Evolutionary conservation across 495 filamentous ascomycete species (phyloP).

Genomic region (Trichoderma virens): DNA sequence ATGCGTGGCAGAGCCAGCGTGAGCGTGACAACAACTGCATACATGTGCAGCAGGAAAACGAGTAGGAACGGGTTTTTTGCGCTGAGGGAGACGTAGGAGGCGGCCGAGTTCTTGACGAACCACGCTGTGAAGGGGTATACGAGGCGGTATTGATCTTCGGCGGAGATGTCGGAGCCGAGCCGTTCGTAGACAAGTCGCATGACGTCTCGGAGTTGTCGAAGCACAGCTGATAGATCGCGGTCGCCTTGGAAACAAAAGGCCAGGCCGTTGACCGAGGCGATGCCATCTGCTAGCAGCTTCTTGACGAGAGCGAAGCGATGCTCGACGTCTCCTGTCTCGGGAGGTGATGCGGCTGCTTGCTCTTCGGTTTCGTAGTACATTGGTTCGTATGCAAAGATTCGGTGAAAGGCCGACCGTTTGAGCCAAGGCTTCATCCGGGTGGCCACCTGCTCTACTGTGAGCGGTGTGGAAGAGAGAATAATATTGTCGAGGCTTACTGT

Average conservation of each 20-base stretch:
- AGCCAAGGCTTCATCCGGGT: neutral
- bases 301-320: neutral
- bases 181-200: slow-evolving; percentile 1
- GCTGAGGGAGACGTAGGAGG: neutral
- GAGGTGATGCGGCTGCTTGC: neutral
- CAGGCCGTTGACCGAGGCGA: neutral
- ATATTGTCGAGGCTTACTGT: neutral
- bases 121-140: neutral
- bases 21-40: neutral
- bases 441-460: neutral
- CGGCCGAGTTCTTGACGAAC: neutral
- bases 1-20: neutral
- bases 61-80: neutral
- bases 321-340: neutral
- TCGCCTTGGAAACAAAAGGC: neutral
- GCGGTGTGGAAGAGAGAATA: neutral
- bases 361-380: neutral
- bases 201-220: neutral
- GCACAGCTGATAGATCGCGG: neutral
- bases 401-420: neutral
- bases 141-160: neutral
- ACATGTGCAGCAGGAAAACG: neutral
- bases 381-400: neutral
- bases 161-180: neutral
- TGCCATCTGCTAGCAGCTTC: neutral